A percentile compares a stretch with the other conserved stretches of the same genome.
Conservation (phyloP, 345 rosid genomes). For the Capsella bursapastoris region DNA sequence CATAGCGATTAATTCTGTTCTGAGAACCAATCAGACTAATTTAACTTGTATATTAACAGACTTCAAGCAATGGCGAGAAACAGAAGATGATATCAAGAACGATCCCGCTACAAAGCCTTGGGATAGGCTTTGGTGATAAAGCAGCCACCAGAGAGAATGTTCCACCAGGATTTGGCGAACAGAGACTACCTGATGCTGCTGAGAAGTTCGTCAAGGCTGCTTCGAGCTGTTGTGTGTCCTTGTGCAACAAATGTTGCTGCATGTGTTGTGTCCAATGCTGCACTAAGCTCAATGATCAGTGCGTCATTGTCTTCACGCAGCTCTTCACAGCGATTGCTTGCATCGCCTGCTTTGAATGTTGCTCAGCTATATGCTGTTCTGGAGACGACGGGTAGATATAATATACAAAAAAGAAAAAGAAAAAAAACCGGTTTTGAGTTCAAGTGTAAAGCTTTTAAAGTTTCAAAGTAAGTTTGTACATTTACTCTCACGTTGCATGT, state of each 20-base stretch:
- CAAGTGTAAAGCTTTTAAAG: constrained; percentile 28
- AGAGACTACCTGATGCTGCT: constrained; percentile 72
- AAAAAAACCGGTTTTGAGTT: constrained; percentile 2
- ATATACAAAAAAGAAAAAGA: too few species aligned
- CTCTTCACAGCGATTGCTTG: constrained; percentile 69
- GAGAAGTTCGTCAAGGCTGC: constrained; percentile 79
- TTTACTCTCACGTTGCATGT: constrained; percentile 30
- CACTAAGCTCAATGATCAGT: constrained; percentile 67
- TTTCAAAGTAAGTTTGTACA: constrained; percentile 39
- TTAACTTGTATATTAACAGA: constrained; percentile 45
- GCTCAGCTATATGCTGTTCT: constrained; percentile 64
- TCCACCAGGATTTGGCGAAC: constrained; percentile 61
- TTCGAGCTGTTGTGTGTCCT: constrained; percentile 67
- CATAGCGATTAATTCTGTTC: not conserved
- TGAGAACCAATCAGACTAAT: constrained; percentile 11
- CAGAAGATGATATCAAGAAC: constrained; percentile 46
- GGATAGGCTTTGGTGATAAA: constrained; percentile 75
- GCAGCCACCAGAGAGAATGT: constrained; percentile 68
- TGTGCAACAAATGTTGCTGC: constrained; percentile 75
- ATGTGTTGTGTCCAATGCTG: constrained; percentile 84
- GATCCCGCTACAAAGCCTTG: constrained; percentile 49
- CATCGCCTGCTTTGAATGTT: constrained; percentile 81
- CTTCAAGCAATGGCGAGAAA: constrained; percentile 45
- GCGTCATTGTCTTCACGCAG: constrained; percentile 62
- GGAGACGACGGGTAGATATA: constrained; percentile 52